Conservation (phyloP, 768 basidiomycete genomes). For the Cubamyces lactineus region DNA sequence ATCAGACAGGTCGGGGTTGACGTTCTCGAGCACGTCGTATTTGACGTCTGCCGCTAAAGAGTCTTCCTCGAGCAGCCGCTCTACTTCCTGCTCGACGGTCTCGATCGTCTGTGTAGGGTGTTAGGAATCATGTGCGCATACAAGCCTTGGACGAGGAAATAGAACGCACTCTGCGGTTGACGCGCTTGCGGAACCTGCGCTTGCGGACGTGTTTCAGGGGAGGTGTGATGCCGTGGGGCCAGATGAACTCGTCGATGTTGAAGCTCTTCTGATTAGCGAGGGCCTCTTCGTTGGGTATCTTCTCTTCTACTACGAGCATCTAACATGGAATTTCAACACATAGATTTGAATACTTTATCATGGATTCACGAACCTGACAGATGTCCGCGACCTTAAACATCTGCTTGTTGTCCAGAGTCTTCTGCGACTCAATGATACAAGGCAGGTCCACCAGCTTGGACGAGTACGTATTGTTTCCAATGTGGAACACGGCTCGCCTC, state of each 20-base stretch:
- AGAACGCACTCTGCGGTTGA: constrained; percentile 71
- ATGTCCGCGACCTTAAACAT: constrained; percentile 99
- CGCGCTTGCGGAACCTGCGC: constrained; percentile 88
- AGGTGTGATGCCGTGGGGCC: constrained; percentile 95
- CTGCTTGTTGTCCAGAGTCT: constrained; percentile 94
- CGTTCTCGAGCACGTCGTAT: constrained; percentile 86
- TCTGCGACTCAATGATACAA: constrained; percentile 91
- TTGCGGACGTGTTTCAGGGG: constrained; percentile 90
- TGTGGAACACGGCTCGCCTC: constrained; percentile 86
- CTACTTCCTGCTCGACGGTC: constrained; percentile 92
- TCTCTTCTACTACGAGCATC: constrained; percentile 92
- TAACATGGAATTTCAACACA: constrained; percentile 34
- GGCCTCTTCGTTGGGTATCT: constrained; percentile 70
- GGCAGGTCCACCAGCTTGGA: constrained; percentile 97
- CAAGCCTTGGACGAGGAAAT: not conserved
- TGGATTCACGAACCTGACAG: constrained; percentile 75
- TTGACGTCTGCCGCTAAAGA: constrained; percentile 72
- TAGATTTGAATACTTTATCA: constrained; percentile 1
- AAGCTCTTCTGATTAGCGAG: constrained; percentile 66
- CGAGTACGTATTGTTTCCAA: constrained; percentile 78
- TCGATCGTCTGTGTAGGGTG: constrained; percentile 73
- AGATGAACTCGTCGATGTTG: constrained; percentile 95
- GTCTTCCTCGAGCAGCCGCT: constrained; percentile 82
- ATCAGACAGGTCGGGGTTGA: constrained; percentile 88
- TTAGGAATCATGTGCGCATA: not conserved